Conservation (phyloP, 805 yeast species). For the Candida silvicultrix region DNA sequence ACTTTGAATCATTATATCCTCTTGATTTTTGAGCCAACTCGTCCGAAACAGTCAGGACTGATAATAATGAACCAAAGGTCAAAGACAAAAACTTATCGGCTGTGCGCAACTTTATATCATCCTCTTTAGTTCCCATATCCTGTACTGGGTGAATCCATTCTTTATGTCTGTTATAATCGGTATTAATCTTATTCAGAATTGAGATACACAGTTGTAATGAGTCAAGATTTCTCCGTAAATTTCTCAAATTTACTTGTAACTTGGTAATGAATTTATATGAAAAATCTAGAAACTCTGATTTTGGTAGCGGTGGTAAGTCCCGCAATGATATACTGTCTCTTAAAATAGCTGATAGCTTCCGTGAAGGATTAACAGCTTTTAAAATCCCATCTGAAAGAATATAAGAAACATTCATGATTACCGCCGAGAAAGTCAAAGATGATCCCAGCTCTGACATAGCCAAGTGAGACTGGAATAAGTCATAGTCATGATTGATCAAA, state of each 20-base stretch:
- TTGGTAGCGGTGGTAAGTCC: conserved; percentile 21
- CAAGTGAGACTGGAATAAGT: conserved; percentile 8
- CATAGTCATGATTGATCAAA: conserved; percentile 8
- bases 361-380: conserved; percentile 9
- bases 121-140: conserved; percentile 3
- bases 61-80: conserved; percentile 10
- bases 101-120: conserved; percentile 7
- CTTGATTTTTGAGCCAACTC: conserved; percentile 14
- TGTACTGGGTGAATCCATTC: conserved; percentile 2
- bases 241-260: conserved; percentile 9
- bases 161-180: conserved; percentile 2
- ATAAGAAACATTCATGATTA: conserved; percentile 11
- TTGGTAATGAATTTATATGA: conserved; percentile 2
- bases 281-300: conserved; percentile 16
- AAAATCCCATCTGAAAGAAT: conserved; percentile 12
- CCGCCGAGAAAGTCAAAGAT: conserved; percentile 10
- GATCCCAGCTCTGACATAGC: conserved; percentile 17
- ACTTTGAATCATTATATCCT: neutral
- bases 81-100: conserved; percentile 9
- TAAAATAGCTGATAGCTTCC: conserved; percentile 5
- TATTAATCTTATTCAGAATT: conserved; percentile 7
- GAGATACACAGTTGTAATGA: conserved; percentile 7
- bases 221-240: conserved; percentile 9
- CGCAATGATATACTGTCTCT: conserved; percentile 6
- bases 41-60: conserved; percentile 8